These are phyloP conservation scores for Rhodotorula babjevae DNA, from an alignment of 768 basidiomycete species.

Conservation along the genomic window DNA sequence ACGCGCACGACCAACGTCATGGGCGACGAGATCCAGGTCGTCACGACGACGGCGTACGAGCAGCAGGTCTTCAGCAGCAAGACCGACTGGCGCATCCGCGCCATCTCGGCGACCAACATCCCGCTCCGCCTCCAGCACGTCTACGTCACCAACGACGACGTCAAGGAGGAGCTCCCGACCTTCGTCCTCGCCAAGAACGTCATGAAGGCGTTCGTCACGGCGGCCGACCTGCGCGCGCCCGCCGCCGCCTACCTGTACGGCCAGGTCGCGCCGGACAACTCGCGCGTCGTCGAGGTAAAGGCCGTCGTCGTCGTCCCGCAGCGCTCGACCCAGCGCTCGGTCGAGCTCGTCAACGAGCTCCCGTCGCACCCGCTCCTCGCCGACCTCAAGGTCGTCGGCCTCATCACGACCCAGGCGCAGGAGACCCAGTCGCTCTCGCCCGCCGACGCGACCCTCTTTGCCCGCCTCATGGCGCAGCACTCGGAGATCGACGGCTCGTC, in stretches of 20 bases:
- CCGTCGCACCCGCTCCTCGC: slow-evolving; percentile 91
- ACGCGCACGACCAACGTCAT: slow-evolving; percentile 98
- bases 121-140: slow-evolving; percentile 95
- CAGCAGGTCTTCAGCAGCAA: slow-evolving; percentile 98
- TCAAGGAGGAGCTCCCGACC: slow-evolving; percentile 94
- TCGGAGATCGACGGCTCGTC: slow-evolving; percentile 83
- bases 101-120: slow-evolving; percentile 93
- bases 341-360: slow-evolving; percentile 82
- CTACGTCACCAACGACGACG: slow-evolving; percentile 98
- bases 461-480: slow-evolving; percentile 94
- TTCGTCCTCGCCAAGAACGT: slow-evolving; percentile 97
- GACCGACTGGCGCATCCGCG: slow-evolving; percentile 98
- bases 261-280: slow-evolving; percentile 75
- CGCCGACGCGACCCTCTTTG: slow-evolving; percentile 86
- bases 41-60: slow-evolving; percentile 96
- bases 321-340: slow-evolving; percentile 81
- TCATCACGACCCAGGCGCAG: slow-evolving; percentile 68
- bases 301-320: slow-evolving; percentile 97
- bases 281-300: slow-evolving; percentile 98
- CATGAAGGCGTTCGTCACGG: slow-evolving; percentile 83
- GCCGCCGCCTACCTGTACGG: slow-evolving; percentile 93
- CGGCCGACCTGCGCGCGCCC: slow-evolving; percentile 91
- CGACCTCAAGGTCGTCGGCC: slow-evolving; percentile 65
- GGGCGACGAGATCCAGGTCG: slow-evolving; percentile 89
- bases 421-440: slow-evolving; percentile 90